Evolutionary conservation across 305 asterid genomes (phyloP), one percentile per base, ranked within the genome.

Genomic region (Solanum hybrid): DNA sequence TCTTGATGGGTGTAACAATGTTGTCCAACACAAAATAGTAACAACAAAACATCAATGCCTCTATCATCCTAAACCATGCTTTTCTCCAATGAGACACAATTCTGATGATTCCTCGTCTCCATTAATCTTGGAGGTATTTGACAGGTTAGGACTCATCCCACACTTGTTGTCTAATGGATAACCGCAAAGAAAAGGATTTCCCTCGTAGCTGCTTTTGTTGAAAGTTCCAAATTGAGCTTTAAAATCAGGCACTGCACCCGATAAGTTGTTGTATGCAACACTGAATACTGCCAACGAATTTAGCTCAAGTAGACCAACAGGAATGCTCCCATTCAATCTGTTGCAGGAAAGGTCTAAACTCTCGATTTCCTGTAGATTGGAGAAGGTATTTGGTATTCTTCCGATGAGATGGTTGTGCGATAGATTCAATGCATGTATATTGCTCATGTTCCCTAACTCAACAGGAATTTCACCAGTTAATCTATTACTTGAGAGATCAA

Each of bases 341-440:
- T 89, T 91, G 89, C 20, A 36, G 31, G 92, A 91, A 22, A 91
- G 87, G 24, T 91, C 91, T 26, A 91, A 85, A 31, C 91, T 89
- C 86, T 91, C 89, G 0, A 89, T 26, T 13, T 72, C 73, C 1
- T 3, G 80, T 75, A 89, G 16, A 27, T 73, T 66, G 13, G 90
- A 84, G 20, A 89, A 87, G n/a, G 32, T 73, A 64, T 4, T 31
- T 51, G 89, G 90, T 10, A 89, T 89, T 2, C 90, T 36, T 80
- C 92, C 91, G 3, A 4, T 17, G 69, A 91, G 85, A 32, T 86
- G 22, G 40, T 91, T 91, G 76, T 79, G 91, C 0, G 91, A 91
- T 32, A 89, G 66, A 29, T 89, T 91, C 26, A 91, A 4, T 16
- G 91, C 87, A 80, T 31, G 87, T 66, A 91, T 72, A 7, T 78